phyloP scores from a whole-genome alignment of 164 flowering plant species.

The Vitis cinerea region DNA sequence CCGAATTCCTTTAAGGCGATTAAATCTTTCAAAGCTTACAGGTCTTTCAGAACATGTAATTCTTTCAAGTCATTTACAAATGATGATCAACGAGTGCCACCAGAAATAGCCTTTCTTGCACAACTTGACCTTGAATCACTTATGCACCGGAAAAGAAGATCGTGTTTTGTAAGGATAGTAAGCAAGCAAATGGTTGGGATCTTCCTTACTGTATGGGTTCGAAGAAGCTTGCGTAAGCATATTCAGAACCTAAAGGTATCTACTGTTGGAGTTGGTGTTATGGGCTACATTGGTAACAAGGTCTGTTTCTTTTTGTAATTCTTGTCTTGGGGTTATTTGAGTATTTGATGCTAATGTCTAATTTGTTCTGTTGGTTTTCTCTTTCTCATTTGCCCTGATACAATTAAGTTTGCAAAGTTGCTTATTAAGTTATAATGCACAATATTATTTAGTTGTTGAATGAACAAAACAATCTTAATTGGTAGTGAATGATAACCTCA shows the following conservation, averaged over 20 bases:
- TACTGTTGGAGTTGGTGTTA: constrained; percentile 94
- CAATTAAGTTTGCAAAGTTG: too few relatives aligned
- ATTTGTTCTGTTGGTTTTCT: background rate
- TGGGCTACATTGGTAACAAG: constrained; percentile 99
- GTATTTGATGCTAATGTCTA: too few relatives aligned
- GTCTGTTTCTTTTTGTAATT: constrained; percentile 26
- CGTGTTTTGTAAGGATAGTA: constrained; percentile 77
- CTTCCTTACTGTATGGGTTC: constrained; percentile 89
- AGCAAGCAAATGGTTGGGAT: constrained; percentile 99
- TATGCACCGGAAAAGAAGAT: constrained; percentile 54
- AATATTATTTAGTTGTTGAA: too few relatives aligned
- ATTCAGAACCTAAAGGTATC: constrained; percentile 82
- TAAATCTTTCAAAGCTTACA: constrained; percentile 57
- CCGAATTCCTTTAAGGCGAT: constrained; percentile 50
- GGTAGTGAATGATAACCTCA: too few relatives aligned
- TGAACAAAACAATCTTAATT: too few relatives aligned
- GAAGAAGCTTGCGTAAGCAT: constrained; percentile 79
- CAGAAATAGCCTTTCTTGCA: constrained; percentile 44
- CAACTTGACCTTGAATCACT: constrained; percentile 70
- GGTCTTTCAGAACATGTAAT: constrained; percentile 41
- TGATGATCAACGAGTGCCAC: constrained; percentile 25
- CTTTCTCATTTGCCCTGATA: background rate
- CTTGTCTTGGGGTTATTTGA: background rate
- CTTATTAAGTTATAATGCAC: too few relatives aligned
- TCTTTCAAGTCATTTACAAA: constrained; percentile 56